A percentile compares a stretch with the other conserved stretches of the same genome.
These are phyloP conservation scores for Microdochium paspali DNA, from an alignment of 2,329 filamentous ascomycete genomes.

Conservation along the genomic window DNA sequence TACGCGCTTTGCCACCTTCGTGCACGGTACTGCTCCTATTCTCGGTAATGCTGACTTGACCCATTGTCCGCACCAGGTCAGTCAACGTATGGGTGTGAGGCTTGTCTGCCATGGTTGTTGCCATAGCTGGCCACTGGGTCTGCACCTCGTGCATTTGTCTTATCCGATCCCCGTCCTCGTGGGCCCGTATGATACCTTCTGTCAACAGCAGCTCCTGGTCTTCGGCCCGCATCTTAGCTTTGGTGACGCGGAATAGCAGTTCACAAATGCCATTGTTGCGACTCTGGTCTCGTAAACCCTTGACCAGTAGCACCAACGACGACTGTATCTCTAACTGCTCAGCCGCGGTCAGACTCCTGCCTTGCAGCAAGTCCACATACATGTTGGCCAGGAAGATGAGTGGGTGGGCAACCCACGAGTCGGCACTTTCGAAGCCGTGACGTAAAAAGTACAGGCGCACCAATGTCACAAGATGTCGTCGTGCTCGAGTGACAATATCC, in stretches of 20 bases:
- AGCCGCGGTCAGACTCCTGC: slow-evolving; percentile 3
- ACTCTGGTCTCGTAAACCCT: slow-evolving; percentile 14
- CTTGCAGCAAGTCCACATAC: slow-evolving; percentile 6
- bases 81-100: not conserved
- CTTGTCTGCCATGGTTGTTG: not conserved
- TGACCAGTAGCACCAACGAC: slow-evolving; percentile 15
- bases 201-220: slow-evolving; percentile 7
- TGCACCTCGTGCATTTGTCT: slow-evolving; percentile 5
- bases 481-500: slow-evolving; percentile 9
- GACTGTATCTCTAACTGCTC: slow-evolving; percentile 8
- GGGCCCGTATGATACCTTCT: slow-evolving; percentile 5
- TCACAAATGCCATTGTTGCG: slow-evolving; percentile 13
- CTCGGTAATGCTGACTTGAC: not conserved
- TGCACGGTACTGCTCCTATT: not conserved
- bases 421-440: slow-evolving; percentile 16
- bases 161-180: slow-evolving; percentile 5
- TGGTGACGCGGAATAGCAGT: slow-evolving; percentile 10
- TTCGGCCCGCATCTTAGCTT: slow-evolving; percentile 7
- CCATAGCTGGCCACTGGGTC: not conserved
- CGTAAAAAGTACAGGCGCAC: slow-evolving; percentile 20
- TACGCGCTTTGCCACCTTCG: no score
- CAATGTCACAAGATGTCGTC: slow-evolving; percentile 14
- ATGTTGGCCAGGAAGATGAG: slow-evolving; percentile 12
- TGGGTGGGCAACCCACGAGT: slow-evolving; percentile 9
- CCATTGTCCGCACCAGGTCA: not conserved